phyloP scores from a whole-genome alignment of 495 filamentous ascomycete genomes.

The Aspergillus sclerotioniger region DNA sequence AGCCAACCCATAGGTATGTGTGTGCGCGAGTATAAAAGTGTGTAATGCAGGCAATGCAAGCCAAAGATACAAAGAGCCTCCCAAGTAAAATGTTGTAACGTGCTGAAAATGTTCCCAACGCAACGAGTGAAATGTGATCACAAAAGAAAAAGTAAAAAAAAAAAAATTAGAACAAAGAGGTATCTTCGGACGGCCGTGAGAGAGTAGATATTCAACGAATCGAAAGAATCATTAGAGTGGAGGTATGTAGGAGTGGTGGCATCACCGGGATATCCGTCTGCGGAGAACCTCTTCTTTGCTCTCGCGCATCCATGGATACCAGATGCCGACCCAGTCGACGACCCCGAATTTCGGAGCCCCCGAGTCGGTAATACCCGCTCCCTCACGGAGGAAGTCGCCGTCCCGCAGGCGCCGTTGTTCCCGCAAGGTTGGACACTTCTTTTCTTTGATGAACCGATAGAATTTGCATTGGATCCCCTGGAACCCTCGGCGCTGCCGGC shows the following conservation, averaged over 20 bases:
- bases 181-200: slow-evolving; percentile 10
- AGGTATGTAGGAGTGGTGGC: background rate
- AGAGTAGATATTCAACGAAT: background rate
- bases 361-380: slow-evolving; percentile 16
- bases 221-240: background rate
- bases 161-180: slow-evolving; percentile 1
- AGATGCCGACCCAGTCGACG: slow-evolving; percentile 38
- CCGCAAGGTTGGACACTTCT: slow-evolving; percentile 45
- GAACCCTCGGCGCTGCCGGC: slow-evolving; percentile 41
- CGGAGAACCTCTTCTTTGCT: slow-evolving; percentile 20
- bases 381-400: slow-evolving; percentile 42
- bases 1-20: slow-evolving; percentile 2
- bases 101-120: background rate
- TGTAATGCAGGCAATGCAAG: background rate
- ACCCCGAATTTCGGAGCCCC: slow-evolving; percentile 33
- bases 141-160: slow-evolving; percentile 12
- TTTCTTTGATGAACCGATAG: slow-evolving; percentile 51
- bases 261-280: slow-evolving; percentile 12
- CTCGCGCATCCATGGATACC: slow-evolving; percentile 48
- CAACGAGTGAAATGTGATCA: slow-evolving; percentile 6
- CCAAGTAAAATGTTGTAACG: slow-evolving; percentile 9
- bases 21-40: too few relatives aligned
- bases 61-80: slow-evolving; percentile 10
- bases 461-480: slow-evolving; percentile 57
- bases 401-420: slow-evolving; percentile 47